Evolutionary conservation across 2,329 filamentous ascomycete genomes (phyloP).

Genomic region (Penicillium capsulatum): DNA sequence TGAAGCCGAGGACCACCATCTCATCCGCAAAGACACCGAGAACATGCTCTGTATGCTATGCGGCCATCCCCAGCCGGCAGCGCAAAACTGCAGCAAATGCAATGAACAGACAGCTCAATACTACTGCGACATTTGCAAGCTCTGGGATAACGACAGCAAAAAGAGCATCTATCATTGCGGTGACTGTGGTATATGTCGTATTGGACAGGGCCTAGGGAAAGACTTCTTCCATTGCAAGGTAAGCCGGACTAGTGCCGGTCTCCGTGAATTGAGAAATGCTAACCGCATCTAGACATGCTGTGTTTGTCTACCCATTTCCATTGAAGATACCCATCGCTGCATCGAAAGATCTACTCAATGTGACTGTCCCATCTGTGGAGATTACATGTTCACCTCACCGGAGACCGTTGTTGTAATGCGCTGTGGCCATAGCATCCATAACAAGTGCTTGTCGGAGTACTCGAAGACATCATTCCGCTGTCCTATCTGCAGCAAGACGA

Average conservation of each 20-base stretch:
- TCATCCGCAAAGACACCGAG: constrained; percentile 78
- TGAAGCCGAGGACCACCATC: constrained; percentile 68
- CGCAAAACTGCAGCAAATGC: constrained; percentile 73
- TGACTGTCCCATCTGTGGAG: constrained; percentile 93
- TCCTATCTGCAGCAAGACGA: constrained; percentile 91
- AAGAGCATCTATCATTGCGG: constrained; percentile 95
- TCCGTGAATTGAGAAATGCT: constrained; percentile 9
- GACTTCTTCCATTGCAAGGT: constrained; percentile 99
- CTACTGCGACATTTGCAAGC: constrained; percentile 89
- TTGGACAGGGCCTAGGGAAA: constrained; percentile 85
- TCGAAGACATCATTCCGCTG: constrained; percentile 91
- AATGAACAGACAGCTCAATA: constrained; percentile 76
- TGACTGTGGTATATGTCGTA: constrained; percentile 92
- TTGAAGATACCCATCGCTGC: constrained; percentile 81
- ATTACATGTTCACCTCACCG: constrained; percentile 92
- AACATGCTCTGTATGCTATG: constrained; percentile 99
- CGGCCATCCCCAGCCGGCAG: constrained; percentile 74
- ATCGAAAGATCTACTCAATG: constrained; percentile 93
- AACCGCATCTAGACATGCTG: constrained; percentile 66
- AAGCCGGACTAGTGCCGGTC: constrained; percentile 23
- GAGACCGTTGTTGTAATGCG: constrained; percentile 87
- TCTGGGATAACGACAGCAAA: constrained; percentile 90
- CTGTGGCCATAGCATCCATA: constrained; percentile 94
- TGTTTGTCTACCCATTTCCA: constrained; percentile 87
- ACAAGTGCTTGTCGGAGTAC: constrained; percentile 80